Percentiles rank a stretch among this genome's conserved stretches.
These are phyloP conservation scores for Aspergillus hancockii DNA, from an alignment of 495 filamentous ascomycete genomes.

Conservation along the genomic window DNA sequence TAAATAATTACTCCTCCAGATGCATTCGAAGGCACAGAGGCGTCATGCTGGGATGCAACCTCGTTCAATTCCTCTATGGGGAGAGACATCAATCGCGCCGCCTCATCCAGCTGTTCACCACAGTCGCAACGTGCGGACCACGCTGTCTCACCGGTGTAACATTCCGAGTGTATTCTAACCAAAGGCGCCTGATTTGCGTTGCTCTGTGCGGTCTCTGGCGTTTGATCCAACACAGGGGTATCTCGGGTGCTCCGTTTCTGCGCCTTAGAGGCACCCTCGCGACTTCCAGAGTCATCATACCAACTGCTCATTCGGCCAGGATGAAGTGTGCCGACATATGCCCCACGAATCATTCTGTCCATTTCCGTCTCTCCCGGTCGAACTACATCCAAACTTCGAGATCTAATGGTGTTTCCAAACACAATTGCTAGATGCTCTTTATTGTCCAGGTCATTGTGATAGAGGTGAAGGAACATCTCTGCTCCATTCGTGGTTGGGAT, in stretches of 20 bases:
- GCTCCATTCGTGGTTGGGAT: constrained; percentile 86
- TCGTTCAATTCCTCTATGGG: constrained; percentile 44
- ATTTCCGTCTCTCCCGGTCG: constrained; percentile 89
- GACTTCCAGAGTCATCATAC: constrained; percentile 40
- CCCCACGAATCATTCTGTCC: constrained; percentile 93
- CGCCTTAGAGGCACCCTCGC: constrained; percentile 11
- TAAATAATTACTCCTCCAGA: constrained; percentile 91
- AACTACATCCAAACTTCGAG: constrained; percentile 73
- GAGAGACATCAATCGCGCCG: constrained; percentile 90
- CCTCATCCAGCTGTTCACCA: constrained; percentile 96
- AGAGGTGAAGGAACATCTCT: constrained; percentile 97
- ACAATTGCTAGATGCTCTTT: constrained; percentile 99
- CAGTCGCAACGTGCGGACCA: constrained; percentile 98
- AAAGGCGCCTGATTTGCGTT: constrained; percentile 56
- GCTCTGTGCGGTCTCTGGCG: constrained; percentile 7
- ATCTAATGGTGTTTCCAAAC: constrained; percentile 84
- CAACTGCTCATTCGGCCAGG: constrained; percentile 78
- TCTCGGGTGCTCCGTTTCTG: constrained; percentile 2
- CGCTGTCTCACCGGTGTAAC: constrained; percentile 97
- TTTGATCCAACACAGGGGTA: constrained; percentile 8
- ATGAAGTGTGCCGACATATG: constrained; percentile 84
- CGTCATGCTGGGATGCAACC: constrained; percentile 34
- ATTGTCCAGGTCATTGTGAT: constrained; percentile 86
- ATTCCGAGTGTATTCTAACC: constrained; percentile 95
- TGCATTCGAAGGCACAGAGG: constrained; percentile 50